These are phyloP conservation scores for Pyrenophora graminea DNA, from an alignment of 2,329 filamentous ascomycete genomes.

Conservation along the genomic window DNA sequence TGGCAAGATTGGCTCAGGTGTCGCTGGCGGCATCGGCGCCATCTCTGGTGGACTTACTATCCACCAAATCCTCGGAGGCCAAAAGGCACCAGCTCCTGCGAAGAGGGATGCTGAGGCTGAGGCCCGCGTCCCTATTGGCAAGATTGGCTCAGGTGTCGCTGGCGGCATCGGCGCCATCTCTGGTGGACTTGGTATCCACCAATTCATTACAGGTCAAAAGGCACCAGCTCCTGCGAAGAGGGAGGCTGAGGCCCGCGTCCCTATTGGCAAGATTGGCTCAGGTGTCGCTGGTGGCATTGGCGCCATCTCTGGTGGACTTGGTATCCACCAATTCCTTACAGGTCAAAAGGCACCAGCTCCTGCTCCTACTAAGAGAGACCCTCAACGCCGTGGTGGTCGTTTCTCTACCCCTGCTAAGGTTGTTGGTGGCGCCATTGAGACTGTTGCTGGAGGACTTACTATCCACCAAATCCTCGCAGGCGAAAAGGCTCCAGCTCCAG, in stretches of 20 bases:
- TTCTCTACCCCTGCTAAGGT: no score
- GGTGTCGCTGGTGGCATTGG: no score
- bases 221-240: no score
- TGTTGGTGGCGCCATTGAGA: no score
- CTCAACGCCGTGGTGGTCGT: no score
- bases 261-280: background rate
- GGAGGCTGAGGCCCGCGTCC: background rate
- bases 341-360: background rate
- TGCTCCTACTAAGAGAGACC: no score
- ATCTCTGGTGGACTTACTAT: background rate
- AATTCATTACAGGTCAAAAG: background rate
- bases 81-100: background rate
- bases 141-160: background rate
- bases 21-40: no score
- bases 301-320: background rate
- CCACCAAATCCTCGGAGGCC: background rate
- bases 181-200: background rate
- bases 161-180: no score
- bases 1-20: background rate
- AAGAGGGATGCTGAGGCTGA: background rate
- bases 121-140: background rate
- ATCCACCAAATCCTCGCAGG: no score
- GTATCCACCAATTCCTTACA: background rate
- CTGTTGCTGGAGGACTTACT: no score
- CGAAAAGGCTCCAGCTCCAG: no score